phyloP scores from a whole-genome alignment of 1,139 yeast species.

The Candida neerlandica region DNA sequence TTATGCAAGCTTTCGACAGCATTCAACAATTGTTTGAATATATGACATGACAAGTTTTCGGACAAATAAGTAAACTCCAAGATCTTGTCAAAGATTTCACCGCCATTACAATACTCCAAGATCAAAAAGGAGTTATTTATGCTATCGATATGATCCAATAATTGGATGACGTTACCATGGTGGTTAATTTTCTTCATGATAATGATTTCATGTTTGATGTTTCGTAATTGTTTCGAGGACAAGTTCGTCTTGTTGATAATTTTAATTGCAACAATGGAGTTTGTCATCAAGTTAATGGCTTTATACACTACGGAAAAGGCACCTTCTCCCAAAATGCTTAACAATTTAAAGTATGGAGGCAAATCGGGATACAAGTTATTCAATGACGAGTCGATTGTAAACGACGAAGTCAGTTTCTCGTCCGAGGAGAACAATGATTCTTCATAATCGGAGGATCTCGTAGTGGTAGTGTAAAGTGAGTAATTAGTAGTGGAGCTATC shows the following conservation, averaged over 20 bases:
- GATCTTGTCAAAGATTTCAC: constrained; percentile 92
- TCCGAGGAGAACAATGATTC: constrained; percentile 1
- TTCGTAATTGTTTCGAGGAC: constrained; percentile 49
- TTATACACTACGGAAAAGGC: constrained; percentile 88
- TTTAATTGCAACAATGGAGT: constrained; percentile 69
- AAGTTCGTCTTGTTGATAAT: constrained; percentile 72
- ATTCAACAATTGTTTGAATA: constrained; percentile 79
- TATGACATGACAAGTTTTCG: constrained; percentile 82
- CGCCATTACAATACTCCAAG: constrained; percentile 87
- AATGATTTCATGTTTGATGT: constrained; percentile 80
- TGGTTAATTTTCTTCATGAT: constrained; percentile 68
- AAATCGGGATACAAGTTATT: constrained; percentile 25
- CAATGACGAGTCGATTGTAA: constrained; percentile 15
- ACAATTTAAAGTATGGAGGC: constrained; percentile 27
- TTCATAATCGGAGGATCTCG: constrained; percentile 1
- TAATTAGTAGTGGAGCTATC: constrained; percentile 3
- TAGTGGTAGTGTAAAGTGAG: constrained; percentile 1
- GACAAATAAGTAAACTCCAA: constrained; percentile 89
- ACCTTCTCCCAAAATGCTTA: constrained; percentile 67
- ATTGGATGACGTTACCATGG: constrained; percentile 73
- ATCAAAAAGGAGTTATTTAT: constrained; percentile 72
- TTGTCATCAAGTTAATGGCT: constrained; percentile 51
- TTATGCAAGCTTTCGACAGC: constrained; percentile 84
- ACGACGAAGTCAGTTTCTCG: constrained; percentile 8
- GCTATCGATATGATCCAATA: constrained; percentile 62